Conservation (phyloP, 106 monocot genomes). For the Agapanthus africanus region DNA sequence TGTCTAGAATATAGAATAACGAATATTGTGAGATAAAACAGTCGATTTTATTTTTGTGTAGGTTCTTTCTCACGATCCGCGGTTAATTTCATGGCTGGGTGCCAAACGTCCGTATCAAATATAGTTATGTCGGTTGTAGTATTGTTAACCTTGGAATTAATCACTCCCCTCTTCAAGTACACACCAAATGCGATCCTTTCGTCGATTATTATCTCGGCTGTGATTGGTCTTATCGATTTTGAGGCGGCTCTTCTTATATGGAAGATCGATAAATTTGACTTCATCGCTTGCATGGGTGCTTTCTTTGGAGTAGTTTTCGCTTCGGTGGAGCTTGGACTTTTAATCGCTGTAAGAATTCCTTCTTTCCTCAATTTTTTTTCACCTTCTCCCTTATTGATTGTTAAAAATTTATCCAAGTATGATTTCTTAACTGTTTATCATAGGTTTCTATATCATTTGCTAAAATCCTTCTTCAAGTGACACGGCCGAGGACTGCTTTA, state of each 20-base stretch:
- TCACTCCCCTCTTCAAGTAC: slow-evolving; percentile 90
- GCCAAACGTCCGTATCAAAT: slow-evolving; percentile 66
- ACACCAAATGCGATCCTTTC: slow-evolving; percentile 85
- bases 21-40: too few relatives aligned
- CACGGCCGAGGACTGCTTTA: slow-evolving; percentile 36
- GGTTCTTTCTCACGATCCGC: slow-evolving; percentile 90
- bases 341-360: slow-evolving; percentile 53
- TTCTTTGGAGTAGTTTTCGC: slow-evolving; percentile 76
- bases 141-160: slow-evolving; percentile 43
- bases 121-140: slow-evolving; percentile 77
- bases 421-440: neutral
- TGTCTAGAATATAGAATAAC: neutral
- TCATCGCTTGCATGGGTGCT: slow-evolving; percentile 79
- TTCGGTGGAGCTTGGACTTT: slow-evolving; percentile 77
- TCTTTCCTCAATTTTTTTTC: neutral
- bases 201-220: slow-evolving; percentile 80
- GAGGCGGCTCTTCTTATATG: slow-evolving; percentile 66
- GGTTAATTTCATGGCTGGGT: slow-evolving; percentile 89
- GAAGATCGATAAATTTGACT: slow-evolving; percentile 85
- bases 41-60: slow-evolving; percentile 14
- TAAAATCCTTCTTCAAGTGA: slow-evolving; percentile 46
- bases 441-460: slow-evolving; percentile 46
- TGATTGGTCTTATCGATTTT: slow-evolving; percentile 59
- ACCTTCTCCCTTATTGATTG: neutral
- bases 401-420: neutral